phyloP scores from a whole-genome alignment of 164 flowering plant species.

The Cinnamomum chago region DNA sequence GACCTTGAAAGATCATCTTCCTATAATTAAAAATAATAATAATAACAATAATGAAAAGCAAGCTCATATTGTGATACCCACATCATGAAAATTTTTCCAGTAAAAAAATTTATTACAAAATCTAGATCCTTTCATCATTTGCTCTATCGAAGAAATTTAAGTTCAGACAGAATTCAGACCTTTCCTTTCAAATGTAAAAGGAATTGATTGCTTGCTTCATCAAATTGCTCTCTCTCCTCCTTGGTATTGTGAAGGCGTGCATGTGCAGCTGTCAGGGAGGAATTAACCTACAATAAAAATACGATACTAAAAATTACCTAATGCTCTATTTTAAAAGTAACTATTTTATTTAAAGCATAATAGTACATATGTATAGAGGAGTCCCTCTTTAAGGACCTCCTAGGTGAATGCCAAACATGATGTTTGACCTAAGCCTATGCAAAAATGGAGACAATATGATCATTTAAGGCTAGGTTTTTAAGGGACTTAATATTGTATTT shows the following conservation, averaged over 20 bases:
- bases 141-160: neutral
- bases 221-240: conserved; percentile 88
- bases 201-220: conserved; percentile 78
- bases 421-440: too few relatives aligned
- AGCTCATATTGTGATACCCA: neutral
- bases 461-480: too few relatives aligned
- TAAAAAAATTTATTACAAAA: neutral
- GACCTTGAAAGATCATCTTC: conserved; percentile 88
- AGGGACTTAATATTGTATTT: too few relatives aligned
- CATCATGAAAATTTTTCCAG: conserved; percentile 1
- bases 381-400: too few relatives aligned
- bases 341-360: neutral
- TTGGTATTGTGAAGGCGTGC: conserved; percentile 67
- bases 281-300: conserved; percentile 49
- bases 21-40: conserved; percentile 27
- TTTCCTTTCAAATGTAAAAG: conserved; percentile 59
- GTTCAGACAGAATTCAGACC: conserved; percentile 35
- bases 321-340: neutral
- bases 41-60: conserved; percentile 4
- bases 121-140: neutral
- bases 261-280: conserved; percentile 48
- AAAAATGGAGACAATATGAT: too few relatives aligned
- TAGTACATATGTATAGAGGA: neutral
- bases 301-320: conserved; percentile 1
- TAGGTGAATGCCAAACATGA: too few relatives aligned